A percentile compares a stretch with the other conserved stretches of the same genome.
phyloP scores from a whole-genome alignment of 2,329 filamentous ascomycete species.

The Calcarisporium arbuscula region DNA sequence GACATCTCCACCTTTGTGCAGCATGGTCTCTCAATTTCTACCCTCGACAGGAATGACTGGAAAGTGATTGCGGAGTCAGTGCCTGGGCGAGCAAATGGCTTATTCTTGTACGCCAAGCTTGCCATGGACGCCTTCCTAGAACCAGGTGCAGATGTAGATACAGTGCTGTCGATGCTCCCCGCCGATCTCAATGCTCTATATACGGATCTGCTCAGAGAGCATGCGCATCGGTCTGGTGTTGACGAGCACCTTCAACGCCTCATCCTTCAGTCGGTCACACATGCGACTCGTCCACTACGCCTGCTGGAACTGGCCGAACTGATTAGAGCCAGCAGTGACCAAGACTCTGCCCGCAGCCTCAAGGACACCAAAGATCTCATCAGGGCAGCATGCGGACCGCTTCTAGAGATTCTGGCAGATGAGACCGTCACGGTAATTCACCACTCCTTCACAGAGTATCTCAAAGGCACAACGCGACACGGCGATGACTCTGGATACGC shows the following conservation, averaged over 20 bases:
- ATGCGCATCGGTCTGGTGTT: constrained; percentile 25
- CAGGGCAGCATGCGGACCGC: constrained; percentile 31
- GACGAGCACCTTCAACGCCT: constrained; percentile 25
- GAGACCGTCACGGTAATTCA: constrained; percentile 39
- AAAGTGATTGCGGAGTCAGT: constrained; percentile 19
- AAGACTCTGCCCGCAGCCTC: constrained; percentile 9
- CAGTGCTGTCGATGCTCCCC: constrained; percentile 26
- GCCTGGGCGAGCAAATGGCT: constrained; percentile 29
- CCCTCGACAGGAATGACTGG: constrained; percentile 12
- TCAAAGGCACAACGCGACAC: constrained; percentile 18
- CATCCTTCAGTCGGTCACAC: constrained; percentile 34
- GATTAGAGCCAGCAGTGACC: constrained; percentile 12
- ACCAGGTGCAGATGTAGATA: constrained; percentile 15
- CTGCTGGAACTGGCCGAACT: constrained; percentile 33
- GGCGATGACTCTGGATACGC: constrained; percentile 10
- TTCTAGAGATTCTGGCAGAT: constrained; percentile 38
- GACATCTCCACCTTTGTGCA: constrained; percentile 33
- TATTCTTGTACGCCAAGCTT: constrained; percentile 39
- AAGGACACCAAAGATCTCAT: constrained; percentile 30
- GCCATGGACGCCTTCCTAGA: constrained; percentile 31
- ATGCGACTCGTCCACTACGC: constrained; percentile 32
- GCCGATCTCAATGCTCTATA: constrained; percentile 33
- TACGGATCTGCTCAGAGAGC: constrained; percentile 29
- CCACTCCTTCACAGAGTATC: constrained; percentile 43
- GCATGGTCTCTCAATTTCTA: constrained; percentile 10